A percentile compares a stretch with the other conserved stretches of the same genome.
Conservation (phyloP, 2,329 filamentous ascomycete species). For the Calonectria pseudoturangicola region DNA sequence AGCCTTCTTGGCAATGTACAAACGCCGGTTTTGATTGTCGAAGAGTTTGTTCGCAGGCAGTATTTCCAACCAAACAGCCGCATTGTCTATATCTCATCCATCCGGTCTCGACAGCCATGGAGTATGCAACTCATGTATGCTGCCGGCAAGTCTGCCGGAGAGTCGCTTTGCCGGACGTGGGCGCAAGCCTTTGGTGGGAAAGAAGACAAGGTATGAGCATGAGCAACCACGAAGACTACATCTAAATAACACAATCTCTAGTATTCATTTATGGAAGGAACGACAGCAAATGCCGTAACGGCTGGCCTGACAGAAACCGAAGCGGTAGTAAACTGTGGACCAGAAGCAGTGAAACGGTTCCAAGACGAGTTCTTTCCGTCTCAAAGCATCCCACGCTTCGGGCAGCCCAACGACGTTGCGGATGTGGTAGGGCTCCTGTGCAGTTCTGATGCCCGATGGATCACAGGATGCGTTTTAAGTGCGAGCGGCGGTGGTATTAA, state of each 20-base stretch:
- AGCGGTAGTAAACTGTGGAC: conserved; percentile 57
- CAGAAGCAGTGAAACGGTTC: conserved; percentile 56
- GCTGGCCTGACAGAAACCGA: conserved; percentile 59
- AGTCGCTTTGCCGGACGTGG: conserved; percentile 61
- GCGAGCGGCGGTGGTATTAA: conserved; percentile 61
- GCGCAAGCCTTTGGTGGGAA: conserved; percentile 60
- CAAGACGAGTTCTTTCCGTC: conserved; percentile 58
- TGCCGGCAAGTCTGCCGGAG: conserved; percentile 59
- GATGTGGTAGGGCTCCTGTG: conserved; percentile 60
- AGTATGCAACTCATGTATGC: conserved; percentile 59
- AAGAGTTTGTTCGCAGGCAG: conserved; percentile 57
- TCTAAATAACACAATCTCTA: background rate
- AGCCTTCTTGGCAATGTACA: conserved; percentile 60
- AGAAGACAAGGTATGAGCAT: conserved; percentile 49
- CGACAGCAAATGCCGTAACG: conserved; percentile 59
- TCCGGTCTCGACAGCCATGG: conserved; percentile 59
- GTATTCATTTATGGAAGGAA: conserved; percentile 60
- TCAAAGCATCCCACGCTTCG: conserved; percentile 58
- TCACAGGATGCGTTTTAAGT: conserved; percentile 60
- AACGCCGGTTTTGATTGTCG: conserved; percentile 59
- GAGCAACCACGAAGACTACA: background rate
- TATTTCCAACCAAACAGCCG: conserved; percentile 58
- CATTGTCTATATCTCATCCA: conserved; percentile 60
- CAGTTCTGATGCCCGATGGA: conserved; percentile 59
- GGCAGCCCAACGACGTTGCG: conserved; percentile 60